Conservation (phyloP, 2,329 filamentous ascomycete genomes). For the Penicillium sp. region DNA sequence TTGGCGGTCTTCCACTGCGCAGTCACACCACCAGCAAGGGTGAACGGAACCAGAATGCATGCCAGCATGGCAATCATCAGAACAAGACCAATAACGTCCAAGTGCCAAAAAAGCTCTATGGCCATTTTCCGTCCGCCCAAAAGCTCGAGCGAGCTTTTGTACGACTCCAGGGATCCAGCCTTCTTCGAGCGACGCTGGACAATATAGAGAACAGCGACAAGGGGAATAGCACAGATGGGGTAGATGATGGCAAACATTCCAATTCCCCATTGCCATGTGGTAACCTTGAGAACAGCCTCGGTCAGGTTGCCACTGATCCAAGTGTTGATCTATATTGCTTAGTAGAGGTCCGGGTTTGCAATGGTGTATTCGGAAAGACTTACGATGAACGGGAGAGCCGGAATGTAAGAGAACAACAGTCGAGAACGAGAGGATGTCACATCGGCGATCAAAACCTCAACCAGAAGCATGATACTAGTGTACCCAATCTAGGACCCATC, state of each 20-base stretch:
- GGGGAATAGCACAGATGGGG: conserved; percentile 56
- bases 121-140: conserved; percentile 41
- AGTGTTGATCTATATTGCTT: conserved; percentile 52
- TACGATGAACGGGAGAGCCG: conserved; percentile 58
- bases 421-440: conserved; percentile 64
- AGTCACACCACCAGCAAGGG: conserved; percentile 53
- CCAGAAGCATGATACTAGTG: conserved; percentile 60
- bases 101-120: conserved; percentile 56
- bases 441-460: conserved; percentile 66
- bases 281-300: conserved; percentile 49
- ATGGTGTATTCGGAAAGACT: conserved; percentile 4
- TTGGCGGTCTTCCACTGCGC: conserved; percentile 54
- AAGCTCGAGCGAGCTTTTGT: conserved; percentile 47
- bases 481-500: conserved; percentile 55
- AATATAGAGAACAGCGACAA: conserved; percentile 54
- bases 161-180: conserved; percentile 49
- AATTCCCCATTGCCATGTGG: conserved; percentile 63
- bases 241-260: conserved; percentile 67
- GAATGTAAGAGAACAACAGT: conserved; percentile 67
- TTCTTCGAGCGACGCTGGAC: conserved; percentile 56
- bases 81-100: conserved; percentile 57
- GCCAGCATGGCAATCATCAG: conserved; percentile 55
- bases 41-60: conserved; percentile 59
- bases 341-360: background rate
- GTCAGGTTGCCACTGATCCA: conserved; percentile 64